Conservation (phyloP, 2,329 filamentous ascomycete species). For the Zymoseptoria passerinii region DNA sequence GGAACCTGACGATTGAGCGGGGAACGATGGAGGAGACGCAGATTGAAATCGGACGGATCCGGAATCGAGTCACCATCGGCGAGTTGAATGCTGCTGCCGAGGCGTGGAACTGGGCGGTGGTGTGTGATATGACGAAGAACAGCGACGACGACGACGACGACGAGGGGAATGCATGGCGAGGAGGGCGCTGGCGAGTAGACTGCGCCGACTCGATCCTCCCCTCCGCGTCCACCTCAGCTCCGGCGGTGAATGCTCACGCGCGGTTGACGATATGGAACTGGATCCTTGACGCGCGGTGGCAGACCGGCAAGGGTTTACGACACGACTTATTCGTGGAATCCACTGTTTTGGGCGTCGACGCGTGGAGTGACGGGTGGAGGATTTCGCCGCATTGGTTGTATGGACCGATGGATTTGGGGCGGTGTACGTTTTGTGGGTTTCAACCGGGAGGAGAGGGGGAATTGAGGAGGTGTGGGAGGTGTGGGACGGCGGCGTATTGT, state of each 20-base stretch:
- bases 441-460: not conserved
- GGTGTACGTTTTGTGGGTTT: constrained; percentile 15
- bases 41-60: constrained; percentile 17
- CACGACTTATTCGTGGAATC: constrained; percentile 17
- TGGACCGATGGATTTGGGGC: constrained; percentile 4
- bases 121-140: not conserved
- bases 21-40: constrained; percentile 1
- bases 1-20: constrained; percentile 7
- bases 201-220: not conserved
- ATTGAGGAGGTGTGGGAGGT: constrained; percentile 14
- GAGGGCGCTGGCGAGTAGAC: not conserved
- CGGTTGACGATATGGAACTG: not conserved
- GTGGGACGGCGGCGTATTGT: constrained; percentile 20
- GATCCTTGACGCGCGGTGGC: constrained; percentile 3
- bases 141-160: not conserved
- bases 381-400: constrained; percentile 21
- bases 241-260: not conserved
- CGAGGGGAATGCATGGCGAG: not conserved
- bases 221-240: too few species aligned
- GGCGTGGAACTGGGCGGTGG: constrained; percentile 2
- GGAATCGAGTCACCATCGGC: constrained; percentile 15
- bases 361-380: constrained; percentile 15
- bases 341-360: constrained; percentile 6
- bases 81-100: constrained; percentile 8
- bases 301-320: constrained; percentile 9